A percentile compares a stretch with the other conserved stretches of the same genome.
These are phyloP conservation scores for Amanita rimosa DNA, from an alignment of 768 basidiomycete species.

Conservation along the genomic window DNA sequence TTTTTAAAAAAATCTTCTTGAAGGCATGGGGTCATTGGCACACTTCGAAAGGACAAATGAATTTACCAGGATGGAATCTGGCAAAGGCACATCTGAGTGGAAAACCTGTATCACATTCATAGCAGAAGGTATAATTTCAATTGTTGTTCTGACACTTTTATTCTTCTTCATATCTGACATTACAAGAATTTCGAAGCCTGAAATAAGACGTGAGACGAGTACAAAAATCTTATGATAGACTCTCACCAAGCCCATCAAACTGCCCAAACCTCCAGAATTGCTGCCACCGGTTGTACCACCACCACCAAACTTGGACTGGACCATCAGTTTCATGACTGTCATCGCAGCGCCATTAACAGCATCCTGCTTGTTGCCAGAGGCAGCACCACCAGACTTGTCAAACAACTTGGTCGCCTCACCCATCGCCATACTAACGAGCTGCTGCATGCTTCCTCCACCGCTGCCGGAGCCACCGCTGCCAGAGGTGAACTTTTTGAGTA, in stretches of 20 bases:
- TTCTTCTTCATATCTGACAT: neutral
- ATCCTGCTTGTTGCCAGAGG: conserved; percentile 69
- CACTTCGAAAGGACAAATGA: too few relatives aligned
- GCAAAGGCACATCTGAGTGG: too few relatives aligned
- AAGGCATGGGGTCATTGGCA: too few relatives aligned
- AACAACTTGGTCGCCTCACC: conserved; percentile 69
- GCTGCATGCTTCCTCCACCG: conserved; percentile 32
- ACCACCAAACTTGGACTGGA: conserved; percentile 52
- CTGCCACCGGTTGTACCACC: conserved; percentile 39
- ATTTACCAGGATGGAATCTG: too few relatives aligned
- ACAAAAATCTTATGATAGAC: neutral
- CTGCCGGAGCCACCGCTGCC: conserved; percentile 23
- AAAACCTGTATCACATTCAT: too few relatives aligned
- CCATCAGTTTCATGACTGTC: conserved; percentile 76
- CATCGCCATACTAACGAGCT: conserved; percentile 84
- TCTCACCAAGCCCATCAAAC: conserved; percentile 53
- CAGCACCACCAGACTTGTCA: conserved; percentile 52
- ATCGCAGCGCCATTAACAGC: conserved; percentile 77
- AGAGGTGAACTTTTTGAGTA: conserved; percentile 57
- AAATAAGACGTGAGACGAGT: neutral
- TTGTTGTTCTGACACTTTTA: too few relatives aligned
- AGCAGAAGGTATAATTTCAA: too few relatives aligned
- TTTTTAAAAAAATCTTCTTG: too few relatives aligned
- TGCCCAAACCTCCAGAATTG: conserved; percentile 58
- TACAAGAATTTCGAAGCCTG: conserved; percentile 19